Conservation (phyloP, 768 basidiomycete species). For the Trametes cinnabarina region DNA sequence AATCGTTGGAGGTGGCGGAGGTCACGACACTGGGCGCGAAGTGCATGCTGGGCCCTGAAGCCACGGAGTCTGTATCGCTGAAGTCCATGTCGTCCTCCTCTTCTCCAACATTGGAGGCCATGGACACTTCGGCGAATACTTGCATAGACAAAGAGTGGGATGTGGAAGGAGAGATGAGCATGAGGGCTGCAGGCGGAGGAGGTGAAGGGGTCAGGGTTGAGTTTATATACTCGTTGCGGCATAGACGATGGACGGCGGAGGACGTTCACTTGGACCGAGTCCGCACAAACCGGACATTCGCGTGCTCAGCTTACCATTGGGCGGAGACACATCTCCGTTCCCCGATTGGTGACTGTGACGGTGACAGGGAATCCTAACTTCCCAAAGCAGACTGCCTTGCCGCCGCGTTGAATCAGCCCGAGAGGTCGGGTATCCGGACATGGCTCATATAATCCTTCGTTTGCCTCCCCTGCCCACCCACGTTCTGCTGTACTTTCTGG, state of each 20-base stretch:
- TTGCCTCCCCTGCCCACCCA: background rate
- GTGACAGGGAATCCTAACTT: background rate
- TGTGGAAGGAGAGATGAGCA: conserved; percentile 16
- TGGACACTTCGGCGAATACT: conserved; percentile 1
- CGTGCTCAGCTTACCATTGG: conserved; percentile 14
- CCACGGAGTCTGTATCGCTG: conserved; percentile 39
- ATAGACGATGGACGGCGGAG: conserved; percentile 20
- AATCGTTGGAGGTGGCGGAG: conserved; percentile 58
- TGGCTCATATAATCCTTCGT: background rate
- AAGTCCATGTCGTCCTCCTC: conserved; percentile 43
- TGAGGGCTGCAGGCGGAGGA: conserved; percentile 10
- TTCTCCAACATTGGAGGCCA: conserved; percentile 14
- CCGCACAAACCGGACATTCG: conserved; percentile 21
- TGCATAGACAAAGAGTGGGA: conserved; percentile 12
- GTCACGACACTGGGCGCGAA: conserved; percentile 39
- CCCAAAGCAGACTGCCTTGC: background rate
- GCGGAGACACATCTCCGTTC: conserved; percentile 14
- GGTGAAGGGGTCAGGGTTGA: conserved; percentile 2
- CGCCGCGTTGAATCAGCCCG: conserved; percentile 3
- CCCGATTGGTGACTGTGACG: conserved; percentile 10
- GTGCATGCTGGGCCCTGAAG: conserved; percentile 37
- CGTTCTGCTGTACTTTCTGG: background rate
- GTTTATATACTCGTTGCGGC: conserved; percentile 16
- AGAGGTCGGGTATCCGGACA: background rate
- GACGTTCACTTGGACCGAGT: conserved; percentile 18